Evolutionary conservation across 768 basidiomycete species (phyloP), one percentile per base, ranked within the genome.

Genomic region (Rhodocollybia butyracea): DNA sequence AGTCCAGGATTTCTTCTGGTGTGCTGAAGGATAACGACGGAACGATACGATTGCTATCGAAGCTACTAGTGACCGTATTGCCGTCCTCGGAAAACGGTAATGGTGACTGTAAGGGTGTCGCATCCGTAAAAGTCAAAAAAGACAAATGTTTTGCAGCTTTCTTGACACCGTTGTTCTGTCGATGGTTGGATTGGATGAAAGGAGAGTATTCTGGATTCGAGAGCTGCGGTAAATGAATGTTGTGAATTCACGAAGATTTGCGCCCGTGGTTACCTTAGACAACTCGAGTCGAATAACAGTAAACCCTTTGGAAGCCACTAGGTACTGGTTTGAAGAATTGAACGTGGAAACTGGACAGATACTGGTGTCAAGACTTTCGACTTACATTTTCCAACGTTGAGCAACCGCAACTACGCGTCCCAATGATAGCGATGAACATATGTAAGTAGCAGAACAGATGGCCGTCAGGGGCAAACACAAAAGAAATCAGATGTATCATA

Each of bases 371-470:
- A n/a, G n/a, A n/a, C n/a, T n/a, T n/a, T n/a, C n/a, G n/a, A n/a
- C n/a, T n/a, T n/a, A n/a, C n/a, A 29, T 82, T 73, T 63, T 81
- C 73, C 17, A 91, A 71, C 15, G 73, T 71, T 11, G 82, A 76
- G 63, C 85, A 86, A 7, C 88, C 88, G 22, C 88, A 79, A 56
- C 70, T 77, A 12, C 73, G 76, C 0, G 86, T 82, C 42, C 87
- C 88, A 46, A 86, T 71, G 47, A 89, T 79, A 26, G 85, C 81
- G 60, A 89, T 76, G 67, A 89, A 82, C 87, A 89, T 89, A 55
- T 10, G n/a, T n/a, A n/a, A n/a, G n/a, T n/a, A n/a, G n/a, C n/a
- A n/a, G n/a, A 22, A 50, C 22, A 32, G 47, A 34, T 32, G 21
- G n/a, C n/a, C n/a, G n/a, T n/a, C n/a, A n/a, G n/a, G n/a, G n/a